These are phyloP conservation scores for Fraxinus excelsior DNA, from an alignment of 257 asterid genomes.

Conservation along the genomic window DNA sequence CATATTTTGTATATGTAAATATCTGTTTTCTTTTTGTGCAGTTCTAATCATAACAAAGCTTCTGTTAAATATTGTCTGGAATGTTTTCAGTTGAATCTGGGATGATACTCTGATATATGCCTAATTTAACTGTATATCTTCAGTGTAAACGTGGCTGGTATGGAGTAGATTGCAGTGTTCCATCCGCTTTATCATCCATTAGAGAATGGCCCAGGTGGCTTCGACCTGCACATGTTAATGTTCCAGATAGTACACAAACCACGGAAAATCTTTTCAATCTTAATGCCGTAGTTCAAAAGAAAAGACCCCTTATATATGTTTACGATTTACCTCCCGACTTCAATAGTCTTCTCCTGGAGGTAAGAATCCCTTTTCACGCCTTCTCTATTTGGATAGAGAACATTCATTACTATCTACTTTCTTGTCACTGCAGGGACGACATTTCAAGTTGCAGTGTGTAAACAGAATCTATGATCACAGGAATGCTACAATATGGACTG, in stretches of 20 bases:
- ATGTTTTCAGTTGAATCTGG: neutral
- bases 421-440: slow-evolving; percentile 67
- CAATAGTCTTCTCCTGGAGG: slow-evolving; percentile 93
- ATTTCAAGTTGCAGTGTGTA: slow-evolving; percentile 78
- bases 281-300: slow-evolving; percentile 67
- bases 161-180: slow-evolving; percentile 89
- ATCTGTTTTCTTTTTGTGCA: no score
- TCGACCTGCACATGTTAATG: slow-evolving; percentile 62
- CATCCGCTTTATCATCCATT: slow-evolving; percentile 74
- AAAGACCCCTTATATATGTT: slow-evolving; percentile 84
- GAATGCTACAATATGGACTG: slow-evolving; percentile 90
- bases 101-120: slow-evolving; percentile 4
- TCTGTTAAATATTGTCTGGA: neutral
- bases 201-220: slow-evolving; percentile 90
- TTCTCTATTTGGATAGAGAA: slow-evolving; percentile 1
- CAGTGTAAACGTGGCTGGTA: slow-evolving; percentile 92
- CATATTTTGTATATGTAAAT: neutral
- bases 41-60: neutral
- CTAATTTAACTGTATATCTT: slow-evolving; percentile 23
- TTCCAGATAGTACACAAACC: slow-evolving; percentile 49
- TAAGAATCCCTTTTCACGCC: slow-evolving; percentile 15
- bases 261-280: slow-evolving; percentile 44
- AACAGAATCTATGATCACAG: slow-evolving; percentile 81
- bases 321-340: slow-evolving; percentile 90
- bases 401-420: slow-evolving; percentile 1